Percentiles rank a stretch among this genome's conserved stretches.
phyloP scores from a whole-genome alignment of 345 rosid genomes.

The Boechera stricta region DNA sequence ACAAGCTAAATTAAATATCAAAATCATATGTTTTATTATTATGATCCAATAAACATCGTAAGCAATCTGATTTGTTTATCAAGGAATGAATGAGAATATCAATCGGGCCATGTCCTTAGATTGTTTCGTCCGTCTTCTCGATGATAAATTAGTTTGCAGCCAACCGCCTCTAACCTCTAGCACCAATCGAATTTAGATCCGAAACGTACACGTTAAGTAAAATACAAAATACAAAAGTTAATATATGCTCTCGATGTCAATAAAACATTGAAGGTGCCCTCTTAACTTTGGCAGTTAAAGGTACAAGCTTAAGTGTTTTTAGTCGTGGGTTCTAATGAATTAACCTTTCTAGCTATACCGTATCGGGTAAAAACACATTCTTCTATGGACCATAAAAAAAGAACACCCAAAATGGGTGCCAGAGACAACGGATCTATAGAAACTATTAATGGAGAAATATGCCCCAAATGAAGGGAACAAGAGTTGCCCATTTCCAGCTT shows the following conservation, averaged over 20 bases:
- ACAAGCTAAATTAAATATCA: background rate
- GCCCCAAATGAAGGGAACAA: conserved; percentile 35
- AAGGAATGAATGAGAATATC: background rate
- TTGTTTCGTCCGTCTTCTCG: background rate
- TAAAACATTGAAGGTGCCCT: too few relatives aligned
- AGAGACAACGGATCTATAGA: conserved; percentile 35
- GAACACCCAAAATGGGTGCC: conserved; percentile 10
- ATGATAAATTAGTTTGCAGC: background rate
- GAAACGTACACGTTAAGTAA: background rate
- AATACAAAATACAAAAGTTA: background rate
- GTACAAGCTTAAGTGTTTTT: background rate
- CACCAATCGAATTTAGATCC: background rate
- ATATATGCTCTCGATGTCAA: too few relatives aligned
- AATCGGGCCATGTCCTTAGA: background rate
- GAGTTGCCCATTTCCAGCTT: conserved; percentile 40
- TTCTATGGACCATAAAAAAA: background rate
- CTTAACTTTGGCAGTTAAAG: background rate
- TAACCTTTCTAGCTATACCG: background rate
- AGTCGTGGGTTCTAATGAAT: conserved; percentile 7
- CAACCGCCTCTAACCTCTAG: background rate
- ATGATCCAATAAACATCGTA: background rate
- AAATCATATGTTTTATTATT: background rate
- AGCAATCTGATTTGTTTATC: too few relatives aligned
- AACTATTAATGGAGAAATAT: conserved; percentile 27
- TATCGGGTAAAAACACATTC: conserved; percentile 17